These are phyloP conservation scores for Steccherinum ochraceum DNA, from an alignment of 768 basidiomycete species.

Conservation along the genomic window DNA sequence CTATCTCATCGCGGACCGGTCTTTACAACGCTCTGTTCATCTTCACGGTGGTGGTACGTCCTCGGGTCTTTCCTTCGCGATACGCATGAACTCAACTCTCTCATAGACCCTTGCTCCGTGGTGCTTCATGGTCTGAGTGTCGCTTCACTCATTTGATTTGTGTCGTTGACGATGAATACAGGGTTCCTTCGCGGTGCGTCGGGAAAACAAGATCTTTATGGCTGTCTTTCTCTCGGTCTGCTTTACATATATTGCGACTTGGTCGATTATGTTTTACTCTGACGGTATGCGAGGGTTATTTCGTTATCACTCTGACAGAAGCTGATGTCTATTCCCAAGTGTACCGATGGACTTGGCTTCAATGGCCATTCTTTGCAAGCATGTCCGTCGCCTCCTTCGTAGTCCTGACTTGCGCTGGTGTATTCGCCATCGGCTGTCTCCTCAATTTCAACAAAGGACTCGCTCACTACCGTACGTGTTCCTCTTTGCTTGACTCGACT, in stretches of 20 bases:
- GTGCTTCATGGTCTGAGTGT: conserved; percentile 38
- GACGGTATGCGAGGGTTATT: too few species aligned
- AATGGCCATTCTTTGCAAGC: conserved; percentile 47
- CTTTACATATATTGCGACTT: conserved; percentile 26
- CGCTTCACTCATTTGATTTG: background rate
- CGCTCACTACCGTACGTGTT: conserved; percentile 44
- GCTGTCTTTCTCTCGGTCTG: conserved; percentile 36
- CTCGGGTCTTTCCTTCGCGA: background rate
- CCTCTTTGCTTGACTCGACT: background rate
- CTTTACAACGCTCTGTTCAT: conserved; percentile 42
- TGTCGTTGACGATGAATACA: conserved; percentile 11
- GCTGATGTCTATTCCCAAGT: too few species aligned
- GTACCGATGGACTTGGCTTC: conserved; percentile 23
- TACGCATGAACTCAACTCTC: background rate
- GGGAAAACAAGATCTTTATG: conserved; percentile 38
- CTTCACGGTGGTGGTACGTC: conserved; percentile 36
- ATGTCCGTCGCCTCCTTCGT: conserved; percentile 37
- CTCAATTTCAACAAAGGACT: conserved; percentile 50
- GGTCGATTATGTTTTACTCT: conserved; percentile 22
- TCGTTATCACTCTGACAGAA: too few species aligned
- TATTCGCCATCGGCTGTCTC: conserved; percentile 43
- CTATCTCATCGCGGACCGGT: conserved; percentile 33
- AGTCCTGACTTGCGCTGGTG: conserved; percentile 28
- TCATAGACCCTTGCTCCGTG: conserved; percentile 43
- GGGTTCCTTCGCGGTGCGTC: conserved; percentile 51